Evolutionary conservation across 2,329 filamentous ascomycete species (phyloP).

Genomic region (Zymoseptoria brevis): DNA sequence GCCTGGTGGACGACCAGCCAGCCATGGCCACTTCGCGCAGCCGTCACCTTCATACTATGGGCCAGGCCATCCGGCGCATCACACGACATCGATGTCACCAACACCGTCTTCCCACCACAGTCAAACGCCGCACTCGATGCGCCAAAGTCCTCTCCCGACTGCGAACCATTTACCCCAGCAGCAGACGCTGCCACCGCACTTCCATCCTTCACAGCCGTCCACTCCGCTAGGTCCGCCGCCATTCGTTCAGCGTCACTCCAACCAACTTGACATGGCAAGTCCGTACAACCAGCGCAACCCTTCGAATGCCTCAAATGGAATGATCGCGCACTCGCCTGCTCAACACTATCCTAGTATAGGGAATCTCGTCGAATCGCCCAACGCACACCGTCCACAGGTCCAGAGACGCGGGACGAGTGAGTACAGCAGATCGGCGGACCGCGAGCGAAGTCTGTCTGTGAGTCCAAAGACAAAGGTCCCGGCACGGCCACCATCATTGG

Average conservation of each 20-base stretch:
- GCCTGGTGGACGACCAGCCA: conserved; percentile 20
- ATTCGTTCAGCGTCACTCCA: conserved; percentile 22
- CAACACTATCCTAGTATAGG: conserved; percentile 23
- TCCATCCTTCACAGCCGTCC: conserved; percentile 36
- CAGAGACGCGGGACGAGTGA: conserved; percentile 23
- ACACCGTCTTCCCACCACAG: conserved; percentile 28
- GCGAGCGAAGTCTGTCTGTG: conserved; percentile 64
- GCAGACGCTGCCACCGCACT: conserved; percentile 11
- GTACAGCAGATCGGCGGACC: conserved; percentile 50
- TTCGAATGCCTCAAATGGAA: conserved; percentile 26
- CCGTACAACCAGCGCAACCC: conserved; percentile 27
- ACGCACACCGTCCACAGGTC: conserved; percentile 18
- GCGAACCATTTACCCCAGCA: conserved; percentile 20
- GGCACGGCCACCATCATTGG: conserved; percentile 22
- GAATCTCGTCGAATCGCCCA: conserved; percentile 37
- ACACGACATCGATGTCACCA: conserved; percentile 24
- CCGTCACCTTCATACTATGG: conserved; percentile 21
- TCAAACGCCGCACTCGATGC: conserved; percentile 26
- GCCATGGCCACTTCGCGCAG: conserved; percentile 17
- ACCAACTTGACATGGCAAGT: conserved; percentile 22
- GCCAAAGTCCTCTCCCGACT: conserved; percentile 24
- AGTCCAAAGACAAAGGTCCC: conserved; percentile 61
- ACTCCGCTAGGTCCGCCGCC: conserved; percentile 43
- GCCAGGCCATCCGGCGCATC: conserved; percentile 8
- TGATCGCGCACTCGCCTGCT: conserved; percentile 24